Conservation (phyloP, 164 flowering plant species). For the Aristolochia californica region DNA sequence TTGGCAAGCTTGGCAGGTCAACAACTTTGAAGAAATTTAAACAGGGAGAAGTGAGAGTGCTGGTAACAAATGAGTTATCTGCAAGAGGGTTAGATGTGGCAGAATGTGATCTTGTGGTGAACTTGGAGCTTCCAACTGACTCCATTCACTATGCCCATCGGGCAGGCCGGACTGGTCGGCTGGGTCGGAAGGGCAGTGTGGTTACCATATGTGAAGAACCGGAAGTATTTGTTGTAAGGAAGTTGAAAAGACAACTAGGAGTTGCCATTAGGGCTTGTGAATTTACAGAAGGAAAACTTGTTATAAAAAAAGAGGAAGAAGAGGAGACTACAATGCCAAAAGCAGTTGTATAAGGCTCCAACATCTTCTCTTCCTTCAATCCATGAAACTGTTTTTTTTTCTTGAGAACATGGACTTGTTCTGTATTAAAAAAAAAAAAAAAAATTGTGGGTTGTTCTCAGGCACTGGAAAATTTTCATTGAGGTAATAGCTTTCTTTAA, state of each 20-base stretch:
- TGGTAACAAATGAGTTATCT: conserved; percentile 94
- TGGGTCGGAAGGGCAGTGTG: conserved; percentile 78
- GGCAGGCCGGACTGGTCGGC: conserved; percentile 87
- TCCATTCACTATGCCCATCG: conserved; percentile 90
- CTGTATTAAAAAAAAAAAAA: too few species aligned
- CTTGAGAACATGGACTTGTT: too few species aligned
- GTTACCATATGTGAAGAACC: conserved; percentile 84
- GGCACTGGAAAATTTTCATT: too few species aligned
- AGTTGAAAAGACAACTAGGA: conserved; percentile 75
- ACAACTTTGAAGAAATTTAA: conserved; percentile 78
- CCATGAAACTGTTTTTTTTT: too few species aligned
- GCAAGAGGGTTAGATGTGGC: conserved; percentile 94
- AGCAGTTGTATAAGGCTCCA: too few species aligned
- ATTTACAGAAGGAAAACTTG: conserved; percentile 72
- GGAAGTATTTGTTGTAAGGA: conserved; percentile 79
- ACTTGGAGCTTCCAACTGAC: conserved; percentile 83
- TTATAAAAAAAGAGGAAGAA: conserved; percentile 19
- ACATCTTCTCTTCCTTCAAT: too few species aligned
- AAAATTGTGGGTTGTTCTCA: too few species aligned
- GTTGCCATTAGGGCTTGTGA: conserved; percentile 55
- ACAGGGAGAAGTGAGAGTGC: conserved; percentile 68
- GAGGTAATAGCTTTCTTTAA: too few species aligned
- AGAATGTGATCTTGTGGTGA: conserved; percentile 94
- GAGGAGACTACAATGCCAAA: background rate
- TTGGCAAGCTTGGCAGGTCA: conserved; percentile 77